Percentiles rank a stretch among this genome's conserved stretches.
phyloP scores from a whole-genome alignment of 331 rosid species.

The Rhamnella rubrinervis region DNA sequence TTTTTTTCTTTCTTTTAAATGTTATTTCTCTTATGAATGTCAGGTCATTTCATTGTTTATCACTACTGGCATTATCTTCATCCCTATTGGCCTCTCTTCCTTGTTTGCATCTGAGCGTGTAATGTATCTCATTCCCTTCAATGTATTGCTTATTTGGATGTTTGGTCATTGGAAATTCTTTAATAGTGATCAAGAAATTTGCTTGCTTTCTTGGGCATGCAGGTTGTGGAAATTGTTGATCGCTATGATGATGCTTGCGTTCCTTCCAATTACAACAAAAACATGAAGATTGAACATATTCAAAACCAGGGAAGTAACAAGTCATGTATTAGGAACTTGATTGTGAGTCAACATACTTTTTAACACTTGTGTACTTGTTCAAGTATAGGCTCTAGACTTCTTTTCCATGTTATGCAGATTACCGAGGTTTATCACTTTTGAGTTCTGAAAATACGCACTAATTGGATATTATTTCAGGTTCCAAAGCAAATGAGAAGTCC shows the following conservation, averaged over 20 bases:
- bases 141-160: constrained; percentile 5
- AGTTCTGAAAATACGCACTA: constrained; percentile 8
- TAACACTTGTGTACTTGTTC: background rate
- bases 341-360: constrained; percentile 45
- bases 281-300: constrained; percentile 38
- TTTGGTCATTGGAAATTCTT: constrained; percentile 14
- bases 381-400: background rate
- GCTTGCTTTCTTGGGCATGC: constrained; percentile 16
- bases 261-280: constrained; percentile 28
- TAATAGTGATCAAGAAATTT: constrained; percentile 6
- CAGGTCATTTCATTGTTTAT: constrained; percentile 64
- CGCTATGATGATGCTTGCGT: constrained; percentile 62
- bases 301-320: constrained; percentile 56
- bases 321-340: constrained; percentile 56
- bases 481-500: constrained; percentile 72
- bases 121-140: constrained; percentile 23
- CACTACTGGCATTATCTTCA: constrained; percentile 56
- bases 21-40: constrained; percentile 1
- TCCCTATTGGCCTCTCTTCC: constrained; percentile 78
- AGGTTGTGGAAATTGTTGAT: constrained; percentile 66
- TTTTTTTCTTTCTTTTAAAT: background rate
- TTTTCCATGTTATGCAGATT: background rate
- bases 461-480: constrained; percentile 46
- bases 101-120: constrained; percentile 71
- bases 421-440: background rate